A percentile compares a stretch with the other conserved stretches of the same genome.
Evolutionary conservation across 140 eudicot species (phyloP).

Genomic region (Anethum foeniculum): DNA sequence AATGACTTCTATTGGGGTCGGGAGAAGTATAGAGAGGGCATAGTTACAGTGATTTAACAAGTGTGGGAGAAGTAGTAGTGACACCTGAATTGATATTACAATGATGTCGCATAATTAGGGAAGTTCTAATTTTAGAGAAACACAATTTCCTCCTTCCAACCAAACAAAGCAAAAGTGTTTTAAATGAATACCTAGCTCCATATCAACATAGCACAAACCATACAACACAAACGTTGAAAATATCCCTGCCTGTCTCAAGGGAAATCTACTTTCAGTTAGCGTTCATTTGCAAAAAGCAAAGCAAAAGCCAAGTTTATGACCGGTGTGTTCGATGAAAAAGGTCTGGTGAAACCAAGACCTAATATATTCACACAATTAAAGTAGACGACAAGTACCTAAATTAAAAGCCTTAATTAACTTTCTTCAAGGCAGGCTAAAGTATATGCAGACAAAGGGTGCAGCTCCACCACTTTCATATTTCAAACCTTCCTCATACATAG

Average conservation of each 20-base stretch:
- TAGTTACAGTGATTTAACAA: too few species aligned
- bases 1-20: too few species aligned
- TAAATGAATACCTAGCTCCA: not conserved
- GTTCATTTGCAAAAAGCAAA: not conserved
- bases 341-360: not conserved
- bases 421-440: not conserved
- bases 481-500: constrained; percentile 61
- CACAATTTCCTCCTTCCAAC: not conserved
- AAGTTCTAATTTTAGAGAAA: too few species aligned
- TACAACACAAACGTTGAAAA: not conserved
- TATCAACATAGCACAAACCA: not conserved
- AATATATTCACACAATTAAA: not conserved
- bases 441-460: not conserved
- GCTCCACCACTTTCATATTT: constrained; percentile 4
- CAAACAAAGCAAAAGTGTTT: not conserved
- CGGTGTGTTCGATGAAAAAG: not conserved
- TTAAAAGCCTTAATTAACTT: not conserved
- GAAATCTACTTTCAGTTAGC: not conserved
- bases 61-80: too few species aligned
- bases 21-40: too few species aligned
- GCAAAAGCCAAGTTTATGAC: not conserved
- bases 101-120: not conserved
- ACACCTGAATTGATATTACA: too few species aligned
- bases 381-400: not conserved
- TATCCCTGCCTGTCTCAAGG: not conserved